A percentile compares a stretch with the other conserved stretches of the same genome.
Evolutionary conservation across 2,329 filamentous ascomycete genomes (phyloP).

Genomic region (Sclerotiophoma versabilis): DNA sequence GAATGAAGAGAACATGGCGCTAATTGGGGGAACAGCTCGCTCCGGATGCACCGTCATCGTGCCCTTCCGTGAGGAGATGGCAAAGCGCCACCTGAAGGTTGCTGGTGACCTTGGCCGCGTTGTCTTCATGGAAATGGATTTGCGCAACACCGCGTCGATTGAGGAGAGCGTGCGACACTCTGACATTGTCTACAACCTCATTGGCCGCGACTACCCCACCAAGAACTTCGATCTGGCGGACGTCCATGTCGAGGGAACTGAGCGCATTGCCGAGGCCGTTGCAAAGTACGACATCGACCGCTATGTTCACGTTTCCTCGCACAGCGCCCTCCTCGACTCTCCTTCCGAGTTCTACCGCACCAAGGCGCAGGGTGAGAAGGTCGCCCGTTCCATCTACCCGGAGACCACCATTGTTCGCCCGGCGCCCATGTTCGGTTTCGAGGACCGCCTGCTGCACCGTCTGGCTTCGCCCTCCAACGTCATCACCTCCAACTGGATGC

Average conservation of each 20-base stretch:
- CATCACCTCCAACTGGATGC: constrained; percentile 91
- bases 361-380: constrained; percentile 85
- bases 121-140: constrained; percentile 91
- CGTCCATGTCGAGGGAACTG: constrained; percentile 89
- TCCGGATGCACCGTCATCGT: constrained; percentile 94
- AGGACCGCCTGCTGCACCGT: constrained; percentile 88
- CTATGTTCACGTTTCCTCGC: constrained; percentile 95
- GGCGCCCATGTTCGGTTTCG: constrained; percentile 91
- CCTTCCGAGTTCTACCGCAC: constrained; percentile 88
- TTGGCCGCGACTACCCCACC: constrained; percentile 93
- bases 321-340: constrained; percentile 84
- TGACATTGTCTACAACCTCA: constrained; percentile 95
- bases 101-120: constrained; percentile 92
- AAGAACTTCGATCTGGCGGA: constrained; percentile 97
- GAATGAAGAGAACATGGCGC: constrained; percentile 4
- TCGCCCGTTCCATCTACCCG: constrained; percentile 88
- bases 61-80: constrained; percentile 96
- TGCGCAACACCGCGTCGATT: constrained; percentile 92
- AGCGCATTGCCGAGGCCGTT: constrained; percentile 90
- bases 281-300: constrained; percentile 98
- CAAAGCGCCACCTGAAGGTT: constrained; percentile 94
- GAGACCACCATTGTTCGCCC: constrained; percentile 97
- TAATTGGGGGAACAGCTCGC: constrained; percentile 66
- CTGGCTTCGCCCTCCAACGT: constrained; percentile 82
- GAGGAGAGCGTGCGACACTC: constrained; percentile 97